A percentile compares a stretch with the other conserved stretches of the same genome.
phyloP scores from a whole-genome alignment of 2,329 filamentous ascomycete species.

The Cladophialophora chaetospira region DNA sequence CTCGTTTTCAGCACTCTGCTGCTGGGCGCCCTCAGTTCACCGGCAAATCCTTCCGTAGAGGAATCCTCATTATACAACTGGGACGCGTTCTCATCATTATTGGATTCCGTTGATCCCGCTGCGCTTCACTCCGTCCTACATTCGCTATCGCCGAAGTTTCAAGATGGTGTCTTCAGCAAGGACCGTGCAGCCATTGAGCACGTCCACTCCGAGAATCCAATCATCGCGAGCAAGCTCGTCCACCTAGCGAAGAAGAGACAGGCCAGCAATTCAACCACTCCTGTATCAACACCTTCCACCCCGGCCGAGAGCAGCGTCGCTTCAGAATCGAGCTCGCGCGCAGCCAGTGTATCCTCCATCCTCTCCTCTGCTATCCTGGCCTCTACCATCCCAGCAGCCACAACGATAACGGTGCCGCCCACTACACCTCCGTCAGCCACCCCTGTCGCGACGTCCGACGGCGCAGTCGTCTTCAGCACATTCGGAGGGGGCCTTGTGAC shows the following conservation, averaged over 20 bases:
- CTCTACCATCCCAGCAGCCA: conserved; percentile 30
- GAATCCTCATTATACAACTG: conserved; percentile 29
- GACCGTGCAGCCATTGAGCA: conserved; percentile 66
- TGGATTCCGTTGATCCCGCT: conserved; percentile 59
- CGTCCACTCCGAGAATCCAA: conserved; percentile 62
- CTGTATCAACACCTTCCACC: conserved; percentile 27
- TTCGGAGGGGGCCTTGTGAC: conserved; percentile 36
- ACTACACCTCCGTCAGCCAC: conserved; percentile 29
- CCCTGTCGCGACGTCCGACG: conserved; percentile 29
- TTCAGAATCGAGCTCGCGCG: conserved; percentile 22
- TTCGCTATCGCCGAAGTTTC: conserved; percentile 63
- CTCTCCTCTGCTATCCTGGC: conserved; percentile 31
- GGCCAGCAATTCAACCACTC: conserved; percentile 35
- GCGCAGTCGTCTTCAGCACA: conserved; percentile 36
- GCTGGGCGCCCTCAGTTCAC: conserved; percentile 25
- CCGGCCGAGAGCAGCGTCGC: conserved; percentile 32
- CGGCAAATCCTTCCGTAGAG: conserved; percentile 23
- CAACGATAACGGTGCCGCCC: conserved; percentile 32
- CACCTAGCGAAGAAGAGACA: conserved; percentile 65
- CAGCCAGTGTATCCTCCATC: conserved; percentile 31
- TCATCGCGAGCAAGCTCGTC: conserved; percentile 64
- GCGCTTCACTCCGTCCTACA: conserved; percentile 69
- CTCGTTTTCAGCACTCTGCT: conserved; percentile 30
- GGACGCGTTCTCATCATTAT: conserved; percentile 55
- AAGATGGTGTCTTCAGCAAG: conserved; percentile 68